Evolutionary conservation across 2,329 filamentous ascomycete genomes (phyloP), one percentile per base, ranked within the genome.

Genomic region (Nigrospora sphaerica): DNA sequence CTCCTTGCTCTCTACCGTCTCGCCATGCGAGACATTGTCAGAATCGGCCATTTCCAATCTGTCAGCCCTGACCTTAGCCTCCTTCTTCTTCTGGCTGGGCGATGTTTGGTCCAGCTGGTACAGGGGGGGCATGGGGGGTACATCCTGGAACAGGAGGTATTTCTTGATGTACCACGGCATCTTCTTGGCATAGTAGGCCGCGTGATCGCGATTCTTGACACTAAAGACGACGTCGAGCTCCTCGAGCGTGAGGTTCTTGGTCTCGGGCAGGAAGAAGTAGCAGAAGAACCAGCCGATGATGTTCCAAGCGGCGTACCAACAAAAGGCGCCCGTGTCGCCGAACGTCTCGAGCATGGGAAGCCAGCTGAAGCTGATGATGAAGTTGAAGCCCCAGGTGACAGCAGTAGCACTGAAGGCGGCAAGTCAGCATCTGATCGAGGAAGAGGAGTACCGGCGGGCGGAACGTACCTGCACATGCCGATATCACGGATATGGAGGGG

Each of bases 401-500:
- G 42, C 42, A 7, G 42, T 44, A 18, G 42, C 42, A 18, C 42
- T 44, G 19, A 19, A 3, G 6, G n/a, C 16, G 13, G 23, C 12
- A 6, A 5, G 13, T 7, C 9, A 16, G 28, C 32, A 42, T n/a
- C 12, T 3, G n/a, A 18, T 1, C 4, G 5, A 11, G 16, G 4
- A 12, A 32, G 16, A n/a, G n/a, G 14, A 32, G 12, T 1, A 39
- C 16, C 4, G 12, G 10, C 32, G 33, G n/a, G 41, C 3, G 31
- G 31, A 12, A 47, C 45, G 2, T 41, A 41, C 45, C 45, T 42
- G 34, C 39, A 47, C 79, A 82, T 82, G 18, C 78, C 79, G 44
- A 79, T 68, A 11, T 76, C 71, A 19, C 80, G 75, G 42, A 82
- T 73, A 50, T 81, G 80, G 3, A 82, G 66, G 6, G 80, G 80